phyloP scores from a whole-genome alignment of 179 eudicot species.

The Beta corolliflora region DNA sequence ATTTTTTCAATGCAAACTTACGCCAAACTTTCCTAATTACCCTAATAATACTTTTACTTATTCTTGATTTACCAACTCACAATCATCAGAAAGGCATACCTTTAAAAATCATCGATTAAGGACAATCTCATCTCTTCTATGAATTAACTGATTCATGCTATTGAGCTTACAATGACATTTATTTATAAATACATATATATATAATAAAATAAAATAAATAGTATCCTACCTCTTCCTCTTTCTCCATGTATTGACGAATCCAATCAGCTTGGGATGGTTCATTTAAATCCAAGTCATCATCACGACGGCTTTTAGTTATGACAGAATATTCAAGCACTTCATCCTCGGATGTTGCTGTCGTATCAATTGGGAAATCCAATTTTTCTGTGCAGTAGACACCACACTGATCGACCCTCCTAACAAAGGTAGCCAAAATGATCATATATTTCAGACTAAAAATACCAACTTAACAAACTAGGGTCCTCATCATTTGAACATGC shows the following conservation, averaged over 20 bases:
- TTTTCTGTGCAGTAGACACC: constrained; percentile 73
- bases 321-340: constrained; percentile 43
- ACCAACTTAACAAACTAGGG: constrained; percentile 12
- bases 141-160: background rate
- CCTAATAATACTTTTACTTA: background rate
- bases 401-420: constrained; percentile 74
- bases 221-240: constrained; percentile 85
- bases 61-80: background rate
- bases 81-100: background rate
- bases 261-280: constrained; percentile 93
- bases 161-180: background rate
- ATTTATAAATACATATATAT: background rate
- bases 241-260: constrained; percentile 94
- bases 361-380: constrained; percentile 66
- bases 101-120: background rate
- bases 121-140: background rate
- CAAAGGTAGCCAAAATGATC: constrained; percentile 13
- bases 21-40: background rate
- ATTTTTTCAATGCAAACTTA: background rate
- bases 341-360: constrained; percentile 45
- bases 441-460: constrained; percentile 4
- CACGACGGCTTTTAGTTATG: constrained; percentile 45
- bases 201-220: background rate
- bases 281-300: constrained; percentile 56
- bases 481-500: background rate